Percentiles rank a stretch among this genome's conserved stretches.
Evolutionary conservation across 2,329 filamentous ascomycete genomes (phyloP).

Genomic region (Cladosporium sp.): DNA sequence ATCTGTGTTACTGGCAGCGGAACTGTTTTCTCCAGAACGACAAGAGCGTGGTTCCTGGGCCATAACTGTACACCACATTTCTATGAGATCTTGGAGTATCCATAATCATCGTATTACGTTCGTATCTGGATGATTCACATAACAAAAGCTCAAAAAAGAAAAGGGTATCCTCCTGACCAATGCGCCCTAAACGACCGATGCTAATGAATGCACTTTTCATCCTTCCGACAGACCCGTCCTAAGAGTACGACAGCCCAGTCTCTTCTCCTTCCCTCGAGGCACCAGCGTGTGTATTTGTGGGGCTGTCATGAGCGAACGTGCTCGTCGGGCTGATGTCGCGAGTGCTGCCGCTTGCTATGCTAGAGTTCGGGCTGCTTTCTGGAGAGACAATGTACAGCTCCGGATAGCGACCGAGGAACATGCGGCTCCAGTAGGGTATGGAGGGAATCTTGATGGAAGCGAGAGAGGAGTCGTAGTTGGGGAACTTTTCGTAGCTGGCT

Average conservation of each 20-base stretch:
- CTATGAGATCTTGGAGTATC: too few relatives aligned
- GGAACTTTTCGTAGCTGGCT: constrained; percentile 26
- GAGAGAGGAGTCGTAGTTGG: constrained; percentile 41
- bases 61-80: too few relatives aligned
- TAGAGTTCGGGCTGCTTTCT: constrained; percentile 33
- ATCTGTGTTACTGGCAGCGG: too few relatives aligned
- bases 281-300: neutral
- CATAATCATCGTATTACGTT: too few relatives aligned
- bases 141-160: constrained; percentile 3
- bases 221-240: neutral
- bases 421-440: constrained; percentile 40
- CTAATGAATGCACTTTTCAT: constrained; percentile 8
- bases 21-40: too few relatives aligned
- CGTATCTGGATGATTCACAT: too few relatives aligned
- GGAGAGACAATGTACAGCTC: constrained; percentile 46
- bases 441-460: constrained; percentile 43
- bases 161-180: constrained; percentile 9
- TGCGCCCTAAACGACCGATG: constrained; percentile 11
- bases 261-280: neutral
- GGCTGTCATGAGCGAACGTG: constrained; percentile 14
- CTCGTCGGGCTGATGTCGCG: constrained; percentile 23
- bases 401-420: constrained; percentile 40
- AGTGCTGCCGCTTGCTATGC: constrained; percentile 25
- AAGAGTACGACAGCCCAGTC: neutral
- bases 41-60: too few relatives aligned